Base-by-base conservation (phyloP, 768 basidiomycete genomes). In the Exidia glandulosa region DNA sequence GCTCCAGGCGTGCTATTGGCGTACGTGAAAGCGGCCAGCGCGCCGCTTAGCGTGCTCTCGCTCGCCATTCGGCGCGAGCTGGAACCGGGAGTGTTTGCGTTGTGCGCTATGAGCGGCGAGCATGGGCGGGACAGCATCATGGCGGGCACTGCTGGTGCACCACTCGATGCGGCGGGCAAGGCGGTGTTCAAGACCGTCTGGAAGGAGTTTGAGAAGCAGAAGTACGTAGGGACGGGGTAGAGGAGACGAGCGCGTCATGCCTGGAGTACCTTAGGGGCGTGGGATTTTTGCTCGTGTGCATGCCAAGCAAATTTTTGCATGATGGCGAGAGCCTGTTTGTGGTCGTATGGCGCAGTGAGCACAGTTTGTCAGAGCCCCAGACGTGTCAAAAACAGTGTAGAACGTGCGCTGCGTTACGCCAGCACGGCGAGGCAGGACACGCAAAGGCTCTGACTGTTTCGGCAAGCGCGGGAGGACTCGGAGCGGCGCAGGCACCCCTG, bases 51-150 rank as follows among this genome's bases (percentile, higher is more conserved):
- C 62, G 72, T 84, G 37, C 57, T 94, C 32, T 69, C 81, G 16
- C 68, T 79, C n/a, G 80, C 78, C 32, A 70, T 87, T 10, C 78
- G 91, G 56, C 79, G 78, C 65, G 88, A 87, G 63, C 76, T 97
- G 37, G 82, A 85, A 64, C 84, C 87, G 0, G 94, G 94, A 23
- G 66, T 97, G 57, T 91, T 84, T 66, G 84, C 84, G 1, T 67
- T 97, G 60, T 95, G 94, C 69, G 82, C 82, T 57, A 86, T 93
- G 78, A 78, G 91, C 62, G 85, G 84, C 47, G 90, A 92, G 57
- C 79, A 90, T 62, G 82, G 79, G 65, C 79, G 93, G 29, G 90
- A 94, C 69, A 83, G 90, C 10, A 65, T 94, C 72, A 90, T 93
- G 88, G 76, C 82, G n/a, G 81, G 84, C 23, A 72, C 77, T 41